Percentiles rank a stretch among this genome's conserved stretches.
Conservation (phyloP, 2,329 filamentous ascomycete species). For the Lachnellula subtilissima region DNA sequence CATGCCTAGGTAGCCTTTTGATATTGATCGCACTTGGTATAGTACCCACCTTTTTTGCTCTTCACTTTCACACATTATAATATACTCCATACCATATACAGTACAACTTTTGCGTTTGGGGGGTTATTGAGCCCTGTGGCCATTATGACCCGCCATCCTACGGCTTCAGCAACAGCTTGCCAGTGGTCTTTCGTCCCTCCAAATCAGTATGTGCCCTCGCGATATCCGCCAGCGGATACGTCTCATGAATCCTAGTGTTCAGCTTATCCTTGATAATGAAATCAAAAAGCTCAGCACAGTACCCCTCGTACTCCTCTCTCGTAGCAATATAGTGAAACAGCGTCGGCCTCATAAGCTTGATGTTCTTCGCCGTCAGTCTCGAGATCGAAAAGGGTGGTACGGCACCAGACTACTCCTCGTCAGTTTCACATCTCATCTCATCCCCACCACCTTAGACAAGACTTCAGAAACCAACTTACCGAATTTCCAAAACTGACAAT, state of each 20-base stretch:
- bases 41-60: neutral
- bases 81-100: neutral
- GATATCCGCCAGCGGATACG: constrained; percentile 71
- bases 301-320: constrained; percentile 65
- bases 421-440: neutral
- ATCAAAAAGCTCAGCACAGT: constrained; percentile 67
- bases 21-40: neutral
- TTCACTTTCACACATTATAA: too few species aligned
- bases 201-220: constrained; percentile 71
- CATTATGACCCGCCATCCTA: constrained; percentile 29
- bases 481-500: constrained; percentile 80
- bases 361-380: constrained; percentile 66
- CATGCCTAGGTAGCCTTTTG: neutral
- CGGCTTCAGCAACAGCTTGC: constrained; percentile 71
- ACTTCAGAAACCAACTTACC: constrained; percentile 38
- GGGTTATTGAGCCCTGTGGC: too few species aligned
- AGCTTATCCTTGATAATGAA: constrained; percentile 66
- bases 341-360: constrained; percentile 68
- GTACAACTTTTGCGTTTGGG: neutral
- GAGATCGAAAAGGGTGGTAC: constrained; percentile 61
- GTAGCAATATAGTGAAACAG: constrained; percentile 67
- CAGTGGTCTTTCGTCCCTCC: constrained; percentile 75
- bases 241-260: constrained; percentile 68
- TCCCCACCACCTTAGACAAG: neutral
- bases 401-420: constrained; percentile 29